Evolutionary conservation across 2,329 filamentous ascomycete species (phyloP), one percentile per base, ranked within the genome.

Genomic region (Phyllosticta capitalensis): DNA sequence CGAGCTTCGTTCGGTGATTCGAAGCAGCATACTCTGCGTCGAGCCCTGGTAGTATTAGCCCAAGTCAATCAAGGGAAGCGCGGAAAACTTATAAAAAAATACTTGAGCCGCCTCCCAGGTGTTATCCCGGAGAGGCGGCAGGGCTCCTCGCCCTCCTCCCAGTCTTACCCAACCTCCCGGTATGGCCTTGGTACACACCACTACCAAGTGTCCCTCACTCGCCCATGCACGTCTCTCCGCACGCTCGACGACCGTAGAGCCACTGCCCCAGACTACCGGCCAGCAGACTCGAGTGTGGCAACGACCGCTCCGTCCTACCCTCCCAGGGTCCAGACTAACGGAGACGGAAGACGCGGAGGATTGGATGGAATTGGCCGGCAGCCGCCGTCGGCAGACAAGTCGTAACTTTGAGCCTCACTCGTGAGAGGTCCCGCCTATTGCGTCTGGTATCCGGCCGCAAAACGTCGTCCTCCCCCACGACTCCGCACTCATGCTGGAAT

Each of bases 381-480:
- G 51, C n/a, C 55, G 45, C 19, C 45, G 50, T 51, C 20, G 50
- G 50, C 65, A 63, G 71, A 73, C 70, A 74, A 71, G 71, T 63
- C 72, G 67, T 71, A 64, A 66, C 72, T 71, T 73, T 73, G 71
- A 73, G 66, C 67, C 70, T 72, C 71, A 71, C 70, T 70, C 69
- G 66, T 62, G 69, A 70, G 70, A 73, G 69, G 71, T 72, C 71
- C 71, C 66, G 58, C 64, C 63, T 56, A 57, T 55, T 64, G 59
- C 60, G 61, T 55, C 61, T 54, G 61, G 48, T 56, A 56, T 58
- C 58, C 62, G 28, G 54, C 53, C 28, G 60, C 52, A 62, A 55
- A 52, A 38, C 60, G 59, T 59, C 54, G 30, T 17, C 45, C 54
- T 63, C 54, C 56, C 20, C 56, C 52, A 45, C 54, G 54, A 55